Evolutionary conservation across 495 filamentous ascomycete species (phyloP), one percentile per base, ranked within the genome.

Genomic region (Xylaria intraflava): DNA sequence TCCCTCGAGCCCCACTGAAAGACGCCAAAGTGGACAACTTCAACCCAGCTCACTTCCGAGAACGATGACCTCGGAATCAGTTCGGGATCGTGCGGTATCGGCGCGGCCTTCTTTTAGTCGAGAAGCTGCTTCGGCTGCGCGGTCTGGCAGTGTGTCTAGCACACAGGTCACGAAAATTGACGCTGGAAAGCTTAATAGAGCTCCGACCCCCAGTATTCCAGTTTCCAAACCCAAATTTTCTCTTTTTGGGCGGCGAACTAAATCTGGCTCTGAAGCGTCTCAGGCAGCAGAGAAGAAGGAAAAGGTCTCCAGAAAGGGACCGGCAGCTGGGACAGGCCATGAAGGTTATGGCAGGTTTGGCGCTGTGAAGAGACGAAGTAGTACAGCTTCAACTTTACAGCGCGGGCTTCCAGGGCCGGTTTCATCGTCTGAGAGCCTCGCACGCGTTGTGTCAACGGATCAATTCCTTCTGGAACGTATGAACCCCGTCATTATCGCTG

Each of bases 241-340:
- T 12, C 72, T 95, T 16, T 95, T 95, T 58, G 70, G 81, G 14
- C 81, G 85, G 55, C 85, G 83, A 55, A 81, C 85, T 0, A 94
- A 87, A 64, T 78, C 82, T 8, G 79, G 82, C 12, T 58, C 81
- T 6, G 79, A 82, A 39, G 55, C 65, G n/a, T 62, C 64, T 2
- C 60, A 71, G n/a, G 54, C 65, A 29, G 27, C 27, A 4, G 27
- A 72, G 49, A 76, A 74, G 48, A 76, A 67, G 42, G 77, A 82
- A 19, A 86, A 82, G 57, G 51, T 72, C 5, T 35, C 69, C 12
- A 82, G 86, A 49, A 95, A 92, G 68, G 94, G 93, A 0, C 93
- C 93, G 16, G 80, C 78, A 6, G 93, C 93, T 26, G 94, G 93
- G 30, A 99, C 94, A 29, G 93, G 93, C 2, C 90, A 97, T 68